These are phyloP conservation scores for Zasmidium cellare DNA, from an alignment of 2,329 filamentous ascomycete genomes.

Conservation along the genomic window DNA sequence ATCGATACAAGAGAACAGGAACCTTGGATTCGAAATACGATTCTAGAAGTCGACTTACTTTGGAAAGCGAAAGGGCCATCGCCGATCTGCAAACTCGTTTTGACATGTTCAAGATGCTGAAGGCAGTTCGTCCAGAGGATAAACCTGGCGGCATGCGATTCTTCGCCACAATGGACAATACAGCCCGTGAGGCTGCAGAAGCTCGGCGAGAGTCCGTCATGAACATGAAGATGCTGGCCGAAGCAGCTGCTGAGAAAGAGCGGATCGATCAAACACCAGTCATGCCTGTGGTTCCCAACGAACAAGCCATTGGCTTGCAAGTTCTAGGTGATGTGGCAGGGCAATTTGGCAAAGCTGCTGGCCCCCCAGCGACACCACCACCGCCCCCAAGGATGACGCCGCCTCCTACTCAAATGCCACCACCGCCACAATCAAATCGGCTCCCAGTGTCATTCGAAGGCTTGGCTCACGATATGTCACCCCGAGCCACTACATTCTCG, in stretches of 20 bases:
- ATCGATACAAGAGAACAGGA: constrained; percentile 25
- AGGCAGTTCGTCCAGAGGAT: constrained; percentile 31
- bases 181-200: constrained; percentile 42
- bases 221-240: constrained; percentile 35
- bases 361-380: background rate
- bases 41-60: constrained; percentile 29
- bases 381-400: background rate
- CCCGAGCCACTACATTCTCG: background rate
- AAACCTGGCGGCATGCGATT: constrained; percentile 24
- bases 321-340: constrained; percentile 27
- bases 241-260: constrained; percentile 37
- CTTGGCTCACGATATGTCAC: background rate
- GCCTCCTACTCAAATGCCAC: constrained; percentile 13
- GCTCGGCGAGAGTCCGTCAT: constrained; percentile 38
- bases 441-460: constrained; percentile 7
- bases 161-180: constrained; percentile 45
- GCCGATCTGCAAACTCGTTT: constrained; percentile 25
- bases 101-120: constrained; percentile 27
- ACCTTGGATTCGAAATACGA: constrained; percentile 29
- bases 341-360: constrained; percentile 5
- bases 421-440: constrained; percentile 2
- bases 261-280: constrained; percentile 18
- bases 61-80: constrained; percentile 27
- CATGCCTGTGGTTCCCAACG: constrained; percentile 38
- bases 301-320: constrained; percentile 42